Evolutionary conservation across 495 filamentous ascomycete species (phyloP).

Genomic region (Penicillium simplicissimum): DNA sequence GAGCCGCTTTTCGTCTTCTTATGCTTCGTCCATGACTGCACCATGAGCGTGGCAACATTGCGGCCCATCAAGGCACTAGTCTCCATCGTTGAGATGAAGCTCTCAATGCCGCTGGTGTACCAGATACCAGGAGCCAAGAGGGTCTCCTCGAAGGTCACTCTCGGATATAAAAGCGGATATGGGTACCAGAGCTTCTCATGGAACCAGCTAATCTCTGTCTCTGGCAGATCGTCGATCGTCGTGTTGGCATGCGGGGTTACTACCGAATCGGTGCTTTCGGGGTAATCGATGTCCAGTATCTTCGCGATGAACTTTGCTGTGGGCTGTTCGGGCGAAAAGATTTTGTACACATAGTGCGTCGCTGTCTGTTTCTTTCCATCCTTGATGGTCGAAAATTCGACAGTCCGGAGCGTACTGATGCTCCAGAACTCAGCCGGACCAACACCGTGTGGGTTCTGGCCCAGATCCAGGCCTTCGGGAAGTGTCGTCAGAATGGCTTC

Average conservation of each 20-base stretch:
- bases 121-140: constrained; percentile 65
- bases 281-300: constrained; percentile 35
- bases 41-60: constrained; percentile 83
- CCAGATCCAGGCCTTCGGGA: constrained; percentile 53
- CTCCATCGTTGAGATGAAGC: constrained; percentile 97
- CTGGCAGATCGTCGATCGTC: constrained; percentile 38
- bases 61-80: constrained; percentile 93
- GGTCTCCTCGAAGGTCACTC: constrained; percentile 84
- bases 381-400: constrained; percentile 55
- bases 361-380: constrained; percentile 32
- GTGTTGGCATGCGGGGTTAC: constrained; percentile 18
- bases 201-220: constrained; percentile 72
- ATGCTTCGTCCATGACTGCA: constrained; percentile 57
- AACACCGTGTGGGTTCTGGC: constrained; percentile 53
- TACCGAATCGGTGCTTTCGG: constrained; percentile 16
- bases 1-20: background rate
- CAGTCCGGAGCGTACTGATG: constrained; percentile 72
- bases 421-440: constrained; percentile 82
- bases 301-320: constrained; percentile 62
- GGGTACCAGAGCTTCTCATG: constrained; percentile 74
- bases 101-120: constrained; percentile 93
- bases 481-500: constrained; percentile 82
- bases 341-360: constrained; percentile 87
- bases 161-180: constrained; percentile 80
- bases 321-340: constrained; percentile 78